phyloP scores from a whole-genome alignment of 2,329 filamentous ascomycete genomes.

The Hypoxylon sp. region DNA sequence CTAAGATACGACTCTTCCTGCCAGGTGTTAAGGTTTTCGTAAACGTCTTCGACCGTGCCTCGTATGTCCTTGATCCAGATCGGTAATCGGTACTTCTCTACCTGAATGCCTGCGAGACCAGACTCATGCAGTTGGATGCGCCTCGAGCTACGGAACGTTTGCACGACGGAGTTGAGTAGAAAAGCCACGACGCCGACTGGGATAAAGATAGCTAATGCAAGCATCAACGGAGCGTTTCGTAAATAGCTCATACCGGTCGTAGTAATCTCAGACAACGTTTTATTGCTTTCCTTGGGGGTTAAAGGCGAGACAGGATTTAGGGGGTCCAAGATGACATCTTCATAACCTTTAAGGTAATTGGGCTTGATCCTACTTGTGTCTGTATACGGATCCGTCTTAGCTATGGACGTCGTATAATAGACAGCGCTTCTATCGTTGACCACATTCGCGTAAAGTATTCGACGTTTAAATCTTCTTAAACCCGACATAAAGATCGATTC shows the following conservation, averaged over 20 bases:
- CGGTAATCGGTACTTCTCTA: conserved; percentile 80
- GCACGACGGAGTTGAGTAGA: conserved; percentile 80
- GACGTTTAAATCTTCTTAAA: conserved; percentile 79
- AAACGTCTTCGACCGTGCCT: conserved; percentile 80
- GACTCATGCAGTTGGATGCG: conserved; percentile 83
- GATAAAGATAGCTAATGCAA: conserved; percentile 77
- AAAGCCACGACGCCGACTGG: conserved; percentile 80
- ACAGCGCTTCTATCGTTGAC: conserved; percentile 86
- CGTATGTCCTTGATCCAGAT: conserved; percentile 81
- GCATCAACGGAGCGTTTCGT: conserved; percentile 71
- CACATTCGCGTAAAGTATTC: conserved; percentile 86
- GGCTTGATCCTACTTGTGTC: conserved; percentile 76
- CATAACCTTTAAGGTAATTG: conserved; percentile 80
- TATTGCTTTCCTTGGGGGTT: conserved; percentile 48
- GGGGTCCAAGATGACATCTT: conserved; percentile 80
- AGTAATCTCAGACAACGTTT: conserved; percentile 53
- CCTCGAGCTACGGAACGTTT: conserved; percentile 79
- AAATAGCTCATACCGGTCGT: conserved; percentile 55
- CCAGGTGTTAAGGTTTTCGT: conserved; percentile 77
- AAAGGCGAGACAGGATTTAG: conserved; percentile 69
- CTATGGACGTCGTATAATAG: conserved; percentile 86
- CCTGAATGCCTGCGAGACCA: conserved; percentile 75
- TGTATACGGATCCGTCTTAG: conserved; percentile 81
- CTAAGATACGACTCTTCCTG: conserved; percentile 80
- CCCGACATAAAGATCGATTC: conserved; percentile 88